Conservation (phyloP, 2,329 filamentous ascomycete species). For the Trichophaea hybrida region DNA sequence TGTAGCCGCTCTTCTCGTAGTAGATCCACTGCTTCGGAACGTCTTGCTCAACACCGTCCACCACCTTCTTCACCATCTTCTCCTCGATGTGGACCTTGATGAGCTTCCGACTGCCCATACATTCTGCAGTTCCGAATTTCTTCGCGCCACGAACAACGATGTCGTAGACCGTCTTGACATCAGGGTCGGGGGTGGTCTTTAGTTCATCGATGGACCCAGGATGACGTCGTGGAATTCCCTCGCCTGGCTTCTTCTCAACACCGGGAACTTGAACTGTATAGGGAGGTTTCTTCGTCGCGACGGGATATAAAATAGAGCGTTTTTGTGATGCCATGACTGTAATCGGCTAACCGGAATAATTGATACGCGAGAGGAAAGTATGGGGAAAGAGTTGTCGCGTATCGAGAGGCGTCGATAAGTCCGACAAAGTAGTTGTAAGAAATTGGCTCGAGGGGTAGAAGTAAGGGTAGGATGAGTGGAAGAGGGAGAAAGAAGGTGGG, state of each 20-base stretch:
- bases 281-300: slow-evolving; percentile 41
- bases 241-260: slow-evolving; percentile 55
- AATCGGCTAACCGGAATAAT: not conserved
- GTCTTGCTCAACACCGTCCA: slow-evolving; percentile 64
- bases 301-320: not conserved
- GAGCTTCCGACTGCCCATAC: slow-evolving; percentile 56
- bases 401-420: not conserved
- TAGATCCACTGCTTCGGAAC: slow-evolving; percentile 86
- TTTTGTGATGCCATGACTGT: not conserved
- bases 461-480: not conserved
- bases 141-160: slow-evolving; percentile 56
- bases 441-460: not conserved
- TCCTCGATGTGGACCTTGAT: slow-evolving; percentile 66
- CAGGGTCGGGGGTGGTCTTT: slow-evolving; percentile 48
- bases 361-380: not conserved
- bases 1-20: slow-evolving; percentile 68
- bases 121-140: slow-evolving; percentile 47
- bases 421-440: not conserved
- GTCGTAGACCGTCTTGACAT: slow-evolving; percentile 64
- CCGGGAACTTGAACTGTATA: slow-evolving; percentile 61
- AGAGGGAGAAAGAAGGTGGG: not conserved
- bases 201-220: slow-evolving; percentile 56
- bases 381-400: not conserved
- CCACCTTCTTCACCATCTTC: slow-evolving; percentile 78
- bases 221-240: slow-evolving; percentile 72